Evolutionary conservation across 2,329 filamentous ascomycete genomes (phyloP).

Genomic region (Microcera coccophila): DNA sequence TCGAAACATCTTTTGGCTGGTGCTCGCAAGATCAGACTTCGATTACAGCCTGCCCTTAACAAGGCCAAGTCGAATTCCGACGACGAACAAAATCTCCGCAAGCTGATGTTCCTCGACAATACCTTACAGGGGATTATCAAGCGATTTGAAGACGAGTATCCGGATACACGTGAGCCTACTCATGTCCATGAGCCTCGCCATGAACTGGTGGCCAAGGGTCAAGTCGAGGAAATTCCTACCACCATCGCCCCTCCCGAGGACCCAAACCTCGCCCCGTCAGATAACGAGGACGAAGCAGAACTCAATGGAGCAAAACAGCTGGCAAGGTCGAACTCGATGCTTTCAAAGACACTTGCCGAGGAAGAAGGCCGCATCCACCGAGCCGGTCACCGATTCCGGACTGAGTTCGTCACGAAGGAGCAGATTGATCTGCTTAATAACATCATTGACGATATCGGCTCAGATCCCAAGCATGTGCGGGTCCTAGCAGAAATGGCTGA

Average conservation of each 20-base stretch:
- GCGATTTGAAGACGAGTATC: constrained; percentile 94
- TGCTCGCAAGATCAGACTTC: constrained; percentile 79
- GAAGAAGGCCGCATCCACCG: constrained; percentile 56
- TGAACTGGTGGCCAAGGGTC: constrained; percentile 7
- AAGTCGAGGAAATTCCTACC: constrained; percentile 18
- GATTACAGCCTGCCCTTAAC: constrained; percentile 78
- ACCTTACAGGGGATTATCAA: constrained; percentile 89
- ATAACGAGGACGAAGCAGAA: constrained; percentile 48
- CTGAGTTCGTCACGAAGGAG: constrained; percentile 49
- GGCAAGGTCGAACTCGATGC: constrained; percentile 50
- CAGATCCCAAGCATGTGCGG: constrained; percentile 48
- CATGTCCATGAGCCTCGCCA: constrained; percentile 11
- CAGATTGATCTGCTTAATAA: constrained; percentile 48
- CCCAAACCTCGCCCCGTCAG: constrained; percentile 37
- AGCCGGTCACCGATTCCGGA: constrained; percentile 54
- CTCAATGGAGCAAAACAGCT: constrained; percentile 39
- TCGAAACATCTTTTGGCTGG: constrained; percentile 84
- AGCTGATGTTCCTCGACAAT: constrained; percentile 80
- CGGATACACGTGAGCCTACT: constrained; percentile 64
- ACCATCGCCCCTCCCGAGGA: constrained; percentile 33
- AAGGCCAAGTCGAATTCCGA: constrained; percentile 65
- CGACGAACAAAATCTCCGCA: constrained; percentile 75
- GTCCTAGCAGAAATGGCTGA: constrained; percentile 61
- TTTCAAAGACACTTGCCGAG: constrained; percentile 52
- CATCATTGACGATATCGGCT: constrained; percentile 46